phyloP scores from a whole-genome alignment of 768 basidiomycete genomes.

The Chalciporus pseudorubinellus region DNA sequence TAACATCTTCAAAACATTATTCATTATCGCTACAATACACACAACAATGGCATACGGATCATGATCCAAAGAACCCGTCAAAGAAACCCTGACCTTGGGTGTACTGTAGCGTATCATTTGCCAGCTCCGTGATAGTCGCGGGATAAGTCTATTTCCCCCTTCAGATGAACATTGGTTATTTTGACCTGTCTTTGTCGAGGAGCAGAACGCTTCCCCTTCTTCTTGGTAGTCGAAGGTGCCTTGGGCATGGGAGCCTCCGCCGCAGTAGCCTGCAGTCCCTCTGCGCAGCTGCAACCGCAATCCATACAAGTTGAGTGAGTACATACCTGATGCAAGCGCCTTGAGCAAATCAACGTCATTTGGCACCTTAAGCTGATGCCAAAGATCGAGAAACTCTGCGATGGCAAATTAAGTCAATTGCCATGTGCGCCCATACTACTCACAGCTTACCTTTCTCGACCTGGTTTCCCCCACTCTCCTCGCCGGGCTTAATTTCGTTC shows the following conservation, averaged over 20 bases:
- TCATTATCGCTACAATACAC: not conserved
- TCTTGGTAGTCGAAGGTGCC: constrained; percentile 60
- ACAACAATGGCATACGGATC: not conserved
- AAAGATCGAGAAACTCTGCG: constrained; percentile 82
- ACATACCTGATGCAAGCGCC: constrained; percentile 69
- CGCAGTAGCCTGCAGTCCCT: constrained; percentile 79
- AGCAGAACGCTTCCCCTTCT: constrained; percentile 77
- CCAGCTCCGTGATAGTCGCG: constrained; percentile 54
- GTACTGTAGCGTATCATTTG: constrained; percentile 13
- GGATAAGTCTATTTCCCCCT: constrained; percentile 81
- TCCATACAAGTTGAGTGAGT: not conserved
- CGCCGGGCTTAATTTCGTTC: constrained; percentile 82
- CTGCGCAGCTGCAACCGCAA: constrained; percentile 33
- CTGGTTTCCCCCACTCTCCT: constrained; percentile 64
- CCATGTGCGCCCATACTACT: not conserved
- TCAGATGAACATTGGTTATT: constrained; percentile 87
- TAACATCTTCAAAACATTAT: not conserved
- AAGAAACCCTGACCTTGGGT: not conserved
- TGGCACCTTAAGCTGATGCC: constrained; percentile 83
- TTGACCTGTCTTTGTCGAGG: constrained; percentile 73
- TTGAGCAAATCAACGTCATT: constrained; percentile 80
- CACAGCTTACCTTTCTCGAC: constrained; percentile 76
- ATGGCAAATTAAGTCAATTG: constrained; percentile 4
- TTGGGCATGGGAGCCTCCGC: constrained; percentile 58
- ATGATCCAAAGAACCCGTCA: not conserved